A percentile compares a stretch with the other conserved stretches of the same genome.
phyloP scores from a whole-genome alignment of 192 early-diverging fungal species.

The Paraglomus occultum region DNA sequence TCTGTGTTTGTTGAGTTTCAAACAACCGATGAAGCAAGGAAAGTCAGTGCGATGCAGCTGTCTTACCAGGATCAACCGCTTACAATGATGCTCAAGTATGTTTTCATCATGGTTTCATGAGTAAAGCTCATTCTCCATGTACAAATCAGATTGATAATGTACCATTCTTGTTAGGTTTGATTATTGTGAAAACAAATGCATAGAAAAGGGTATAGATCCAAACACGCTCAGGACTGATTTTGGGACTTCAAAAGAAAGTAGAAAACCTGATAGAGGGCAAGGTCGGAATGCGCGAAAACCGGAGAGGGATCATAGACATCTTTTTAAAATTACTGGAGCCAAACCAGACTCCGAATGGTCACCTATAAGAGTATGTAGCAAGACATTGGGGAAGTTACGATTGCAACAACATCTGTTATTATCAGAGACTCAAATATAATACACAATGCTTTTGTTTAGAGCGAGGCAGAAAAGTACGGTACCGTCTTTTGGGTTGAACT shows the following conservation, averaged over 20 bases:
- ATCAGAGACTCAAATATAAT: too few relatives aligned
- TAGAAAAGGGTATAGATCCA: slow-evolving; percentile 42
- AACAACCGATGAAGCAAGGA: slow-evolving; percentile 47
- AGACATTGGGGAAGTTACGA: too few relatives aligned
- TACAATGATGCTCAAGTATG: slow-evolving; percentile 48
- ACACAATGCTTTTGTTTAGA: too few relatives aligned
- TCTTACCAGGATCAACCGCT: slow-evolving; percentile 44
- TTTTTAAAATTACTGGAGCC: too few relatives aligned
- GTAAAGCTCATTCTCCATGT: neutral
- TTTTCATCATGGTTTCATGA: neutral
- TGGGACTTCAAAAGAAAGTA: neutral
- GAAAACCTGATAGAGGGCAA: too few relatives aligned
- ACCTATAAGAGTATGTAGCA: too few relatives aligned
- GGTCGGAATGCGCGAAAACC: too few relatives aligned
- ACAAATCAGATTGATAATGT: neutral
- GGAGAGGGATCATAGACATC: too few relatives aligned
- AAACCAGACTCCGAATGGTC: too few relatives aligned
- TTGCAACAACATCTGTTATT: too few relatives aligned
- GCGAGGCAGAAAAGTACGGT: too few relatives aligned
- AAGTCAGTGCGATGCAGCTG: slow-evolving; percentile 43
- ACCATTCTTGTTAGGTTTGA: slow-evolving; percentile 27
- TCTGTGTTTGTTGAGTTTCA: slow-evolving; percentile 54
- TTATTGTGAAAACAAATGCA: slow-evolving; percentile 45
- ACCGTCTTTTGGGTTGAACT: too few relatives aligned
- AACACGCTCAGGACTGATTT: slow-evolving; percentile 31